Conservation (phyloP, 176 grass and related monocot species). For the Bothriochloa decipiens region DNA sequence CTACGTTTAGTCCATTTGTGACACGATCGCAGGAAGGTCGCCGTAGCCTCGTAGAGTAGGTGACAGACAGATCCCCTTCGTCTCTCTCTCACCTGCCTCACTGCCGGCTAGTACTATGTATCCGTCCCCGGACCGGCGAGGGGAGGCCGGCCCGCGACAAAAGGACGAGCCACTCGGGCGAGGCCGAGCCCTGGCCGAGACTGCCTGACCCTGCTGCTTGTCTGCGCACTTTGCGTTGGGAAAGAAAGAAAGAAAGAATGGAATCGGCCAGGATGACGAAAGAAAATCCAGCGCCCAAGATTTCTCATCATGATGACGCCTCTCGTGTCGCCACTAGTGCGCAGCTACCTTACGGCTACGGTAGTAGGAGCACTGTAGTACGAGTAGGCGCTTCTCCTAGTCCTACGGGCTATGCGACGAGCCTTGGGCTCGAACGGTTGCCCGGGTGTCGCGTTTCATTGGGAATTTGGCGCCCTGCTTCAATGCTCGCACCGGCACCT, state of each 20-base stretch:
- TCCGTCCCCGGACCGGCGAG: neutral
- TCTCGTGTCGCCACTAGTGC: neutral
- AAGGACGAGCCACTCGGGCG: neutral
- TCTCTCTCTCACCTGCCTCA: neutral
- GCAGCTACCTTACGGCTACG: neutral
- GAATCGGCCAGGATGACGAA: slow-evolving; percentile 20
- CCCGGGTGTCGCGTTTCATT: too few relatives aligned
- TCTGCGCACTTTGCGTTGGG: neutral
- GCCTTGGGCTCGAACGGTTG: too few relatives aligned
- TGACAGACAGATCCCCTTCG: neutral
- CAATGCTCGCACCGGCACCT: too few relatives aligned
- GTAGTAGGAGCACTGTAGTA: neutral
- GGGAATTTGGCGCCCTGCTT: too few relatives aligned
- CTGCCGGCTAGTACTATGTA: neutral
- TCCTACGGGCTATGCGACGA: too few relatives aligned
- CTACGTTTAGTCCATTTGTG: slow-evolving; percentile 24
- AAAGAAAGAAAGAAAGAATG: neutral
- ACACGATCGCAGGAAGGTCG: slow-evolving; percentile 4
- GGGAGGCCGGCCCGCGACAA: neutral
- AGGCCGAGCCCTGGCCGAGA: neutral
- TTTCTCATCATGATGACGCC: neutral
- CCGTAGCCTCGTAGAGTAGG: neutral
- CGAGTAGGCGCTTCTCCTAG: neutral
- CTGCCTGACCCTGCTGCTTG: neutral
- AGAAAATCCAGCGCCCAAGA: slow-evolving; percentile 49